Evolutionary conservation across 1,284 basidiomycete genomes (phyloP).

Genomic region (Schizopora paradoxa): DNA sequence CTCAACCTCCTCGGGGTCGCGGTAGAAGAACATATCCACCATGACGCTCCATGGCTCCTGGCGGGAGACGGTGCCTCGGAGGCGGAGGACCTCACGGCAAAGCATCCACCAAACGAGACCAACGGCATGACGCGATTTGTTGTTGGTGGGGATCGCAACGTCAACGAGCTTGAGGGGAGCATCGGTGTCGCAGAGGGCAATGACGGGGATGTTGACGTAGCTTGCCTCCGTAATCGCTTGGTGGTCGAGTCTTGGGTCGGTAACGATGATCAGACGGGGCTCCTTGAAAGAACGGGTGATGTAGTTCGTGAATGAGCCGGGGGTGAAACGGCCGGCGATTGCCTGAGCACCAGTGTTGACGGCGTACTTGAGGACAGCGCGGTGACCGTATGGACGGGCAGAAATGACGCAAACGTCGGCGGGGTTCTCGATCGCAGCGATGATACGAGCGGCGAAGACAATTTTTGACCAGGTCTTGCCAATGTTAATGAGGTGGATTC

Average conservation of each 20-base stretch:
- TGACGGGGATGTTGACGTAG: conserved; percentile 99
- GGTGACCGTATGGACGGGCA: conserved; percentile 97
- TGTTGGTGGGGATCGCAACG: conserved; percentile 98
- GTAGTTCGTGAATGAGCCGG: conserved; percentile 99
- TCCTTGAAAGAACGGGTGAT: conserved; percentile 99
- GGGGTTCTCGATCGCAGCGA: conserved; percentile 95
- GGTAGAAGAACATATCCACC: conserved; percentile 99
- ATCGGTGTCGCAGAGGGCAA: conserved; percentile 98
- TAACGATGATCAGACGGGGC: conserved; percentile 96
- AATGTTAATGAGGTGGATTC: conserved; percentile 96
- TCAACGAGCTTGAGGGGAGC: conserved; percentile 97
- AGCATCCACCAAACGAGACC: conserved; percentile 99
- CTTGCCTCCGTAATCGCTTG: conserved; percentile 99
- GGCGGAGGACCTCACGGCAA: conserved; percentile 94
- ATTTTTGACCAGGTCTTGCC: conserved; percentile 99
- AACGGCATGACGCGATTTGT: conserved; percentile 96
- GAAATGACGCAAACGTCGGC: conserved; percentile 98
- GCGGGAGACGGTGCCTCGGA: conserved; percentile 89
- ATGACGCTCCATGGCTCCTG: conserved; percentile 94
- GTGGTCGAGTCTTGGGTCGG: conserved; percentile 98
- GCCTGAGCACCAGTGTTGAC: conserved; percentile 97
- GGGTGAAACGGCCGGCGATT: conserved; percentile 98
- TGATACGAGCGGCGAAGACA: conserved; percentile 90
- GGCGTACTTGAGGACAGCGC: conserved; percentile 97
- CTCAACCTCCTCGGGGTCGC: conserved; percentile 98